Base-by-base conservation (phyloP, 805 yeast genomes). In the Wickerhamiella azymoides region DNA sequence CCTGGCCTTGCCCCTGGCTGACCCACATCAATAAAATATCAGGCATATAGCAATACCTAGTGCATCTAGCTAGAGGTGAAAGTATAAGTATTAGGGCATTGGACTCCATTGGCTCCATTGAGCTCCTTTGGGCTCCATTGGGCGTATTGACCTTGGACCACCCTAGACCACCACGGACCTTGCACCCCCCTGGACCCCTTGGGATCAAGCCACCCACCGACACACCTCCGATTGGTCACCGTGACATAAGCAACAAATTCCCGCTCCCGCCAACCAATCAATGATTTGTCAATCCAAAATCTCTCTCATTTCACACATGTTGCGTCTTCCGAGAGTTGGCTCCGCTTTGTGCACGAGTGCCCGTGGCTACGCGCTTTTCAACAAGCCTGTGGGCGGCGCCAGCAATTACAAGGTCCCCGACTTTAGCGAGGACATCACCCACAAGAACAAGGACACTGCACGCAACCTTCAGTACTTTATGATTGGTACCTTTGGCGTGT, bases 401-500 rank as follows among this genome's bases (percentile, higher is more conserved):
- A 76, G 92, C 46, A 76, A 80, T 57, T 88, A 83, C 73, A 80
- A 84, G 67, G 88, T 92, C 44, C 97, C 96, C 64, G 89, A 88
- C 68, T 88, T 76, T 67, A 74, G 82, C 52, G 79, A 75, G 55
- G 83, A 84, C 68, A 72, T 86, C 59, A 82, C 80, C 72, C 66
- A 74, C 59, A 72, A 74, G 55, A 75, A 82, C 64, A 70, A 78
- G 57, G 94, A 84, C 61, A 76, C 77, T 61, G 70, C 79, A 58
- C 84, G 95, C 66, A 85, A 80, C 66, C 80, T 81, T 71, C 76
- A 94, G 53, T 92, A 92, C 74, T 89, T 93, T 74, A 86, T 93
- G 88, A 89, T 92, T 56, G 99, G 99, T 57, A 79, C 96, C 39
- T 73, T 85, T 65, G 97, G 96, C 64, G 68, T 86, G 57, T 70